A percentile compares a stretch with the other conserved stretches of the same genome.
phyloP scores from a whole-genome alignment of 805 yeast species.

The Candida gorgasii region DNA sequence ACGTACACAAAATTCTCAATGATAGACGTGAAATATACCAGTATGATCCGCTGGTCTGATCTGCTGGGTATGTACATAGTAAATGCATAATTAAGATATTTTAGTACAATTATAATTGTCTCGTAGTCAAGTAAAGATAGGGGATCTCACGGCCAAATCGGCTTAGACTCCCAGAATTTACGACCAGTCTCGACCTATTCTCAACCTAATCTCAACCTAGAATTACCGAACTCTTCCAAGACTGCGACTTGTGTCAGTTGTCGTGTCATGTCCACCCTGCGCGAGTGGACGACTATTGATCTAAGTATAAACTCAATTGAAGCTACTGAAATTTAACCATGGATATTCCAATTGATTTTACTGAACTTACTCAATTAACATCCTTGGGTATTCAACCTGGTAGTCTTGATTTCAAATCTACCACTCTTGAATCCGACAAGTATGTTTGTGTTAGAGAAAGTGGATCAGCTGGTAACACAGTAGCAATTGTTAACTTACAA shows the following conservation, averaged over 20 bases:
- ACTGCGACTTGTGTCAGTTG: background rate
- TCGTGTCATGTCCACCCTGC: conserved; percentile 5
- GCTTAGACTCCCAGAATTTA: too few relatives aligned
- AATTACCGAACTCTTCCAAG: background rate
- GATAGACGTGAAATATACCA: background rate
- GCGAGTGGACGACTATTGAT: conserved; percentile 1
- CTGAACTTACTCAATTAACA: conserved; percentile 89
- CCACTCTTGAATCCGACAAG: conserved; percentile 91
- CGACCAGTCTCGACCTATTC: too few relatives aligned
- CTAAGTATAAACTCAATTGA: conserved; percentile 1
- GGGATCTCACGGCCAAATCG: too few relatives aligned
- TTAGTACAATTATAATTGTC: too few relatives aligned
- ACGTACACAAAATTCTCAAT: too few relatives aligned
- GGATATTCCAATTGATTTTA: conserved; percentile 95
- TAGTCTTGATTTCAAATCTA: conserved; percentile 87
- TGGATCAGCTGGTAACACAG: conserved; percentile 71
- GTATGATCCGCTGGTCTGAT: background rate
- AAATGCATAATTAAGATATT: too few relatives aligned
- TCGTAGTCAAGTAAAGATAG: too few relatives aligned
- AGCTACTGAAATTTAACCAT: conserved; percentile 10
- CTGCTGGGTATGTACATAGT: too few relatives aligned
- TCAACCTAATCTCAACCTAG: background rate
- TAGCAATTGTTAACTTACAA: conserved; percentile 85
- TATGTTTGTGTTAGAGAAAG: conserved; percentile 80
- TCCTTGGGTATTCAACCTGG: conserved; percentile 81